A percentile compares a stretch with the other conserved stretches of the same genome.
phyloP scores from a whole-genome alignment of 2,329 filamentous ascomycete genomes.

The Setomelanomma holmii region DNA sequence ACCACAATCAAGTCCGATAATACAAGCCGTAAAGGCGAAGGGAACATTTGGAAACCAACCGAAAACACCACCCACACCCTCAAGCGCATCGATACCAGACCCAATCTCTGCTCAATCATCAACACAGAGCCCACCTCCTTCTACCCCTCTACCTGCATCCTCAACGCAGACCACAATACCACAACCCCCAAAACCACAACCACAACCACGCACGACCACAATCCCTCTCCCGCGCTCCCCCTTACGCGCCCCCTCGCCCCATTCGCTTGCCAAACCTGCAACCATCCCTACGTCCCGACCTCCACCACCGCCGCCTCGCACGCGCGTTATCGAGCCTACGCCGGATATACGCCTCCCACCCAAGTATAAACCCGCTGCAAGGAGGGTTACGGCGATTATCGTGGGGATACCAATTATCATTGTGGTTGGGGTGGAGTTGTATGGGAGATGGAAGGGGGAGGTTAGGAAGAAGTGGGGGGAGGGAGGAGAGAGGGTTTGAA shows the following conservation, averaged over 20 bases:
- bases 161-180: slow-evolving; percentile 1
- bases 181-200: not conserved
- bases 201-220: slow-evolving; percentile 22
- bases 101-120: too few relatives aligned
- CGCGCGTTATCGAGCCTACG: slow-evolving; percentile 29
- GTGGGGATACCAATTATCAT: slow-evolving; percentile 44
- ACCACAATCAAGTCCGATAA: not conserved
- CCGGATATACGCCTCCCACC: slow-evolving; percentile 28
- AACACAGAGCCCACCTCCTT: too few relatives aligned
- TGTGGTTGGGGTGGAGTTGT: slow-evolving; percentile 44
- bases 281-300: slow-evolving; percentile 2
- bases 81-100: slow-evolving; percentile 1
- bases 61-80: not conserved
- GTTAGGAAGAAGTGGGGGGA: slow-evolving; percentile 24
- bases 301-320: not conserved
- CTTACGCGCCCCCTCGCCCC: slow-evolving; percentile 10
- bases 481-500: not conserved
- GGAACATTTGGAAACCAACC: not conserved
- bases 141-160: too few relatives aligned
- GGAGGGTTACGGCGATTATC: slow-evolving; percentile 42
- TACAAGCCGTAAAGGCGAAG: not conserved
- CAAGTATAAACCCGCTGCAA: slow-evolving; percentile 43
- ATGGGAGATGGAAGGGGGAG: slow-evolving; percentile 29
- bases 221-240: slow-evolving; percentile 30
- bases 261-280: slow-evolving; percentile 4